Evolutionary conservation across 2,329 filamentous ascomycete species (phyloP), one percentile per base, ranked within the genome.

Genomic region (Fusarium nygamai): DNA sequence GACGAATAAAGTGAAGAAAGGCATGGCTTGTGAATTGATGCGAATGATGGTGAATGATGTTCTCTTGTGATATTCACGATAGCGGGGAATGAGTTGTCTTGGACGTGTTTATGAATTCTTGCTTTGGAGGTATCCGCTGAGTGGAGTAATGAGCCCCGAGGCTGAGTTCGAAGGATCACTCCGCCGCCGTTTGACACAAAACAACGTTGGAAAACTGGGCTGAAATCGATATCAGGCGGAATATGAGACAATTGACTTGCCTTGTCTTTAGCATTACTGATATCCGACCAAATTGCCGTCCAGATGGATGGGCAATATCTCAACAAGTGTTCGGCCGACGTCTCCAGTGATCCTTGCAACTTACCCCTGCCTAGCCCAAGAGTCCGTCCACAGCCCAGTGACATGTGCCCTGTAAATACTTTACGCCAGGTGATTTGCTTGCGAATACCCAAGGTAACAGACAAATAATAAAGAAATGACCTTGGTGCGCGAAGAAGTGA

Each of bases 191-290:
- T 20, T 13, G 16, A 34, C 10, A 16, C 22, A 5, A 38, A 29
- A 20, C 6, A 13, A 1, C 11, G 1, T 13, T 31, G 11, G 3
- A 16, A 44, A 5, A 5, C 11, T 6, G 2, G 6, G 17, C 4
- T 16, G 3, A 20, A 7, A 9, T 2, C 7, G 14, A 1, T 3
- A 5, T 2, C 14, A 13, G 51, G 10, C 24, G 2, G 24, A 29
- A 0, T 4, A 7, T 1, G 17, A 27, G 17, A 17, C 8, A 17
- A 7, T 5, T 19, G 10, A 5, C 1, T 13, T 8, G 5, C 8
- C n/a, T 29, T 2, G 0, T 34, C 3, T 34, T 20, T 4, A 11
- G 3, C 1, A 6, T 2, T 29, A 19, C 4, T 5, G 8, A 0
- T 22, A 16, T 11, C 14, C 10, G 13, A 22, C 2, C 1, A 22